Base-by-base conservation (phyloP, 176 grass and related monocot species). In the Oryza officinalis region DNA sequence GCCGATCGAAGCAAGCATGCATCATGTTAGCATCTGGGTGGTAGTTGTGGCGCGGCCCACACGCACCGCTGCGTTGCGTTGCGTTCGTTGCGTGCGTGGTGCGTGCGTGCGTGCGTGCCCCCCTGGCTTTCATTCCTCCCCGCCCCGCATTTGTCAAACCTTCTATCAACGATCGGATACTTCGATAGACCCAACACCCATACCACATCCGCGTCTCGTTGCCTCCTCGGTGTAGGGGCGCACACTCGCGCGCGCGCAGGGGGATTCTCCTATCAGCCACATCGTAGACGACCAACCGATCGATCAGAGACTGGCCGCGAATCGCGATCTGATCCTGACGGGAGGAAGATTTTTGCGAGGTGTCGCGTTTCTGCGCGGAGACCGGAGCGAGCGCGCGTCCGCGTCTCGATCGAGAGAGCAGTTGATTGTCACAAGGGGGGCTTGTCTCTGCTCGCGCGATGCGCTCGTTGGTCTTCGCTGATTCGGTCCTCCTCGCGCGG, bases 341-440 rank as follows among this genome's bases (percentile, higher is more conserved):
- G 52, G 20, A n/a, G 52, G 54, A 23, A 60, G 54, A 60, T 60
- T 60, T 60, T 60, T 23, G 54, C 22, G 54, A 60, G 54, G 18
- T 23, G 54, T 60, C 54, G 54, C 54, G 54, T 60, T 60, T 60
- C 18, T 8, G 22, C 54, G 54, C 1, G 54, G 54, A 23, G 54
- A 60, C 54, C 54, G 22, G 54, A 60, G 54, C 37, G 0, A 6
- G 32, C 31, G 18, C 4, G 13, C 41, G 41, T 72, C 25, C 7
- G 35, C 67, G 18, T 33, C 65, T 7, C n/a, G 54, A 13, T 47
- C 41, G 8, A 49, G 27, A 3, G 28, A 71, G 5, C 31, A 61
- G 79, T 43, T 37, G 11, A 14, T 73, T 52, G 69, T 82, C 69
- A 63, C 69, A 27, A 12, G 80, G 28, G 6, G 80, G 52, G 23